Evolutionary conservation across 768 basidiomycete genomes (phyloP).

Genomic region (Trametopsis cervina): DNA sequence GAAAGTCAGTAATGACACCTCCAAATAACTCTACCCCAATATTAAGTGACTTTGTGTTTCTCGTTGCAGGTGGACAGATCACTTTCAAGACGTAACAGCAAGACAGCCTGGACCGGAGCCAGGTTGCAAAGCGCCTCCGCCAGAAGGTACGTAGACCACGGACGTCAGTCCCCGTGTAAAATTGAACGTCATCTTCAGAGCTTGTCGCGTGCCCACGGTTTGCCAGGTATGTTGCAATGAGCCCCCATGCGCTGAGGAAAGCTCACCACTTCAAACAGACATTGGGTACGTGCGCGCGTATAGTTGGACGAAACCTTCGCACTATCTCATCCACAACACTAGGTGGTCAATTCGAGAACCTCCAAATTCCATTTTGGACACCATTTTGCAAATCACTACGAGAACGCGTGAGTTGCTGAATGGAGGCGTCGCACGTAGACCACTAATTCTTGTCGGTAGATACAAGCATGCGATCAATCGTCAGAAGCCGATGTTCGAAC

Average conservation of each 20-base stretch:
- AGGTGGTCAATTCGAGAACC: conserved; percentile 62
- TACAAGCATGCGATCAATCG: conserved; percentile 51
- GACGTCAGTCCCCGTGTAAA: background rate
- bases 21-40: background rate
- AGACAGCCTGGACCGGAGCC: conserved; percentile 60
- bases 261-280: no score
- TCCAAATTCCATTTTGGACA: conserved; percentile 60
- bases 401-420: conserved; percentile 47
- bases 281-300: background rate
- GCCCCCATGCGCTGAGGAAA: no score
- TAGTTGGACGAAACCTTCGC: conserved; percentile 7
- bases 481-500: conserved; percentile 45
- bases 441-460: conserved; percentile 24
- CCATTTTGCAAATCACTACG: conserved; percentile 47
- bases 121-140: conserved; percentile 53
- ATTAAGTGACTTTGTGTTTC: background rate
- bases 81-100: conserved; percentile 48
- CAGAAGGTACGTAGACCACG: conserved; percentile 39
- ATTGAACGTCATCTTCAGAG: conserved; percentile 31
- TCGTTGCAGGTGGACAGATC: conserved; percentile 50
- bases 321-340: conserved; percentile 39
- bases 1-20: conserved; percentile 38
- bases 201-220: conserved; percentile 66
- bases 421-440: background rate
- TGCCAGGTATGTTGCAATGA: conserved; percentile 54